Evolutionary conservation across 208 protist species (phyloP).

Genomic region (Leishmania arabica): DNA sequence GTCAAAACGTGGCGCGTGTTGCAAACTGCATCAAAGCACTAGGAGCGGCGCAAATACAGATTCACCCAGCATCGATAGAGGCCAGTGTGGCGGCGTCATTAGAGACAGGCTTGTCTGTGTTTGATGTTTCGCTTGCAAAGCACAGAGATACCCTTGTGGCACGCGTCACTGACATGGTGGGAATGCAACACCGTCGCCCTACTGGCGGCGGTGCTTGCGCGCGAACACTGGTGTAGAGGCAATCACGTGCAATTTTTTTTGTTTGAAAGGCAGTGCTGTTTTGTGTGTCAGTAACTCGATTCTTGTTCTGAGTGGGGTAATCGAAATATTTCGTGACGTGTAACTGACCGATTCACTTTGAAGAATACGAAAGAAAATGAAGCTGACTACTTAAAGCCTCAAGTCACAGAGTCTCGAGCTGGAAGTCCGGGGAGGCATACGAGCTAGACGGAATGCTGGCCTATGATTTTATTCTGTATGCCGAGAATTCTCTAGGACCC

Average conservation of each 20-base stretch:
- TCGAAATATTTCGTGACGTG: neutral
- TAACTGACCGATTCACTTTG: neutral
- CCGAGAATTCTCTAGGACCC: neutral
- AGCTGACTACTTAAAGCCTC: neutral
- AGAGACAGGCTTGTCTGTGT: conserved; percentile 49
- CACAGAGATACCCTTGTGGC: conserved; percentile 29
- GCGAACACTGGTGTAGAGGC: neutral
- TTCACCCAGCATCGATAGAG: conserved; percentile 70
- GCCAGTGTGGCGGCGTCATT: conserved; percentile 50
- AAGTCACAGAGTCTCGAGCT: neutral
- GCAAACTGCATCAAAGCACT: conserved; percentile 80
- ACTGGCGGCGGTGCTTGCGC: neutral
- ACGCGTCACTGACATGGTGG: conserved; percentile 23
- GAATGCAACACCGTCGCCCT: conserved; percentile 26
- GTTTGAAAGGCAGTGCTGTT: neutral
- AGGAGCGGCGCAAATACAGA: conserved; percentile 37
- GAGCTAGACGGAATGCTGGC: neutral
- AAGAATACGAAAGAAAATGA: neutral
- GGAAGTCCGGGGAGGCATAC: too few relatives aligned
- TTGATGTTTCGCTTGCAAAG: conserved; percentile 52
- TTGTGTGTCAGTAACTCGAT: neutral
- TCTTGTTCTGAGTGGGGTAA: too few relatives aligned
- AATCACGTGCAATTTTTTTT: conserved; percentile 3
- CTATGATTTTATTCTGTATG: neutral
- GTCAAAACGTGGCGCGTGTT: conserved; percentile 61